Base-by-base conservation (phyloP, 225 moss, liverwort and hornwort species). In the Antitrichia curtipendula region DNA sequence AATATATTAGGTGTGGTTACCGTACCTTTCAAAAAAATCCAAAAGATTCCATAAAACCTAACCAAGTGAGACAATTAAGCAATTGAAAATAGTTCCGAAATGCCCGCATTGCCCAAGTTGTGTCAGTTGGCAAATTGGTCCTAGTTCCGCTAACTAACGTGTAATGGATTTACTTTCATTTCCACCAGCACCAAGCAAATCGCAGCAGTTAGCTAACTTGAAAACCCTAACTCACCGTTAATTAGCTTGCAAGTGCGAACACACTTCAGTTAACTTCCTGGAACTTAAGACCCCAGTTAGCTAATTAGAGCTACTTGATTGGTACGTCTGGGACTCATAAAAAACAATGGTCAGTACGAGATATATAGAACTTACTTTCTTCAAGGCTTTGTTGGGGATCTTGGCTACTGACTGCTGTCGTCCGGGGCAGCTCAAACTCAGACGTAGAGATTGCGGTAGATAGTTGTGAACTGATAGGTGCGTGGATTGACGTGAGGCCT, bases 391-490 rank as follows among this genome's bases (percentile, higher is more conserved):
- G 80, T 81, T 58, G 84, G 38, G 75, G 77, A 63, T 73, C 86
- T 86, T 85, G 71, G 56, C 62, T 76, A 68, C 56, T 53, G 88
- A 66, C 82, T 72, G 50, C 74, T 71, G 78, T 68, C 43, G 54
- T 43, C 71, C 45, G n/a, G 43, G 80, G 86, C 65, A 86, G 78
- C 72, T 89, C 88, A 69, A 88, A 58, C 52, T 84, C 91, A 34
- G 85, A 72, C 25, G 78, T 66, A 63, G 91, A 88, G 58, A 84
- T 25, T 36, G 53, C 89, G 7, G 76, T 92, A 64, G 94, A 91
- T 8, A 89, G 81, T 81, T 91, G 90, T 75, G 92, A 94, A 76
- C 88, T 88, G 84, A 94, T 81, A 19, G 94, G 90, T 40, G 94
- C 94, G 73, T 88, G 91, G 63, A 93, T 85, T 36, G 92, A 73